A percentile compares a stretch with the other conserved stretches of the same genome.
Evolutionary conservation across 306 rosid species (phyloP).

Genomic region (Vachellia collinsii): DNA sequence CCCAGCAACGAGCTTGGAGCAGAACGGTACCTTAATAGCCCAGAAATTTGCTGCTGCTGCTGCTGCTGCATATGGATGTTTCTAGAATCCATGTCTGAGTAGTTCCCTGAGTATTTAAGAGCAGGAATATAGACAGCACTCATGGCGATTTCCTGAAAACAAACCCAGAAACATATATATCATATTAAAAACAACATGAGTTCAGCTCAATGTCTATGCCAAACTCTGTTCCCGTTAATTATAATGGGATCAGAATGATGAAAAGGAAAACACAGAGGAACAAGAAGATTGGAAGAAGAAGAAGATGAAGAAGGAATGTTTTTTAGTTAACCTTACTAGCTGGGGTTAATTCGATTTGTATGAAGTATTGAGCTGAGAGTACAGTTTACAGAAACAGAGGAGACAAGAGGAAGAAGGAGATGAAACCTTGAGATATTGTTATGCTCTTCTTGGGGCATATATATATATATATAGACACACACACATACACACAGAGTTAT

Average conservation of each 20-base stretch:
- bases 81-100: slow-evolving; percentile 59
- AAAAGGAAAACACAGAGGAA: background rate
- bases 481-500: background rate
- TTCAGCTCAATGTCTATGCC: background rate
- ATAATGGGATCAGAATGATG: background rate
- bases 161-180: slow-evolving; percentile 22
- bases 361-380: slow-evolving; percentile 20
- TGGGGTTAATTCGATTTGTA: background rate
- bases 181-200: background rate
- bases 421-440: slow-evolving; percentile 23
- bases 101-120: slow-evolving; percentile 45
- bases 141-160: slow-evolving; percentile 46
- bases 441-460: slow-evolving; percentile 29
- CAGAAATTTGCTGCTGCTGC: slow-evolving; percentile 49
- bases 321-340: slow-evolving; percentile 2
- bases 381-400: slow-evolving; percentile 16
- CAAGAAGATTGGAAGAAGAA: background rate
- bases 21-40: slow-evolving; percentile 52
- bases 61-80: slow-evolving; percentile 34
- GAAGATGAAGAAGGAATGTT: slow-evolving; percentile 7
- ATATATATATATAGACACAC: slow-evolving; percentile 18
- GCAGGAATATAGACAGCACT: slow-evolving; percentile 58
- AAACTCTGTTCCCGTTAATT: background rate
- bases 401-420: slow-evolving; percentile 3
- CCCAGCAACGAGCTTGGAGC: slow-evolving; percentile 60